Evolutionary conservation across 2,329 filamentous ascomycete species (phyloP), one percentile per base, ranked within the genome.

Genomic region (Pleomassaria siparia): DNA sequence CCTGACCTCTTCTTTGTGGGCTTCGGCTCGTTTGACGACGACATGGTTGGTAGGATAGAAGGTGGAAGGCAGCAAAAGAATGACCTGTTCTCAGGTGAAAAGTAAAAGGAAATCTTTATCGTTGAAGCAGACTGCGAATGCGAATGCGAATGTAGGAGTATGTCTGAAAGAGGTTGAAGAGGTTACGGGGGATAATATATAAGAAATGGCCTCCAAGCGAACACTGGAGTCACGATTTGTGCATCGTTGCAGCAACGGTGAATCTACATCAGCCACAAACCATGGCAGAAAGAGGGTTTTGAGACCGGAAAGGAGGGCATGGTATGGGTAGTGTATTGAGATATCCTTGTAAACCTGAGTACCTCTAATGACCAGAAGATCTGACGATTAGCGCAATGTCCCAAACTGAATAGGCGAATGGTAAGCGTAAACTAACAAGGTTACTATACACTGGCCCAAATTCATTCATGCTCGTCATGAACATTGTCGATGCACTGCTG

Each of bases 1-100:
- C 64, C 64, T 15, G 40, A 39, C 44, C 66, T 56, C 47, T 56
- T 64, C 53, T 63, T 67, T 1, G 51, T 42, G 3, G 54, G 35
- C 26, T 58, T 61, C 20, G 53, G 24, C 2, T 62, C 60, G 45
- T 43, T 60, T 7, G 56, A 39, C 20, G 60, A 59, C 8, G 56
- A 36, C 62, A 67, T 66, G 12, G 13, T 33, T 18, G 12, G 43
- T 12, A 21, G n/a, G 40, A 32, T 11, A 15, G 15, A 24, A 25
- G 9, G 16, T 20, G 16, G 22, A 25, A 32, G 20, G 21, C 22
- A 6, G 20, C 21, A 35, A 22, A 10, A 21, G 18, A 39, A 29
- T 18, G 35, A 30, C 21, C 39, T 13, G 15, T 40, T 16, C 12
- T 25, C n/a, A n/a, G 6, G 12, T 10, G 12, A 8, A 15, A 6